Conservation (phyloP, 2,329 filamentous ascomycete species). For the Nemania sp. region DNA sequence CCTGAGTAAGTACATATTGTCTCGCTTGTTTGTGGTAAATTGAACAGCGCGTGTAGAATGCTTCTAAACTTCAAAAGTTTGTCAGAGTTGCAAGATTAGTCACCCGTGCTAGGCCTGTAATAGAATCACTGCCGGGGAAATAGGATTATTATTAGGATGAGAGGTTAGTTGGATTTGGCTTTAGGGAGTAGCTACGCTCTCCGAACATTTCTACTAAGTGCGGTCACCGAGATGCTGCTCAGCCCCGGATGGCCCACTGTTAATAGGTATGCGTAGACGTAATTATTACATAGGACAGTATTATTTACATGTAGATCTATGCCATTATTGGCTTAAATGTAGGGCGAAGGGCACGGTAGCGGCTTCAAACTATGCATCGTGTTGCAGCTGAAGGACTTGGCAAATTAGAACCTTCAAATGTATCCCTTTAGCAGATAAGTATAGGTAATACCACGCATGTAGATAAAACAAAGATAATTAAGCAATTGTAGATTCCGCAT, state of each 20-base stretch:
- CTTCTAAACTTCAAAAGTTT: neutral
- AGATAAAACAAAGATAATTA: too few species aligned
- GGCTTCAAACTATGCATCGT: too few species aligned
- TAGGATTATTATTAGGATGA: neutral
- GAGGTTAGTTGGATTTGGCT: neutral
- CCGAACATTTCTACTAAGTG: neutral
- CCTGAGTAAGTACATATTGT: constrained; percentile 25
- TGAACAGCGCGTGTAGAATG: neutral
- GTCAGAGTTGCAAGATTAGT: neutral
- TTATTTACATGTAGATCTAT: too few species aligned
- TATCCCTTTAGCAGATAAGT: too few species aligned
- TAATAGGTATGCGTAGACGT: neutral
- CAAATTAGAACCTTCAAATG: too few species aligned
- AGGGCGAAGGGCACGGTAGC: too few species aligned
- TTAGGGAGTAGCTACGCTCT: constrained; percentile 6
- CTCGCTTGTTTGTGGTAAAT: neutral
- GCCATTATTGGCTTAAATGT: too few species aligned
- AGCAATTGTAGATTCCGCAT: too few species aligned
- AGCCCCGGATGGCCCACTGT: neutral
- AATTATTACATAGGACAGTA: too few species aligned
- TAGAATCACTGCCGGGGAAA: neutral
- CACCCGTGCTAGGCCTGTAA: neutral
- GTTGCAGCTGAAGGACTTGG: too few species aligned
- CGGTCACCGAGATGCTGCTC: constrained; percentile 3
- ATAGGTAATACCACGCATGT: too few species aligned